Percentiles rank a stretch among this genome's conserved stretches.
Evolutionary conservation across 2,329 filamentous ascomycete genomes (phyloP).

Genomic region (Monosporascus sp.): DNA sequence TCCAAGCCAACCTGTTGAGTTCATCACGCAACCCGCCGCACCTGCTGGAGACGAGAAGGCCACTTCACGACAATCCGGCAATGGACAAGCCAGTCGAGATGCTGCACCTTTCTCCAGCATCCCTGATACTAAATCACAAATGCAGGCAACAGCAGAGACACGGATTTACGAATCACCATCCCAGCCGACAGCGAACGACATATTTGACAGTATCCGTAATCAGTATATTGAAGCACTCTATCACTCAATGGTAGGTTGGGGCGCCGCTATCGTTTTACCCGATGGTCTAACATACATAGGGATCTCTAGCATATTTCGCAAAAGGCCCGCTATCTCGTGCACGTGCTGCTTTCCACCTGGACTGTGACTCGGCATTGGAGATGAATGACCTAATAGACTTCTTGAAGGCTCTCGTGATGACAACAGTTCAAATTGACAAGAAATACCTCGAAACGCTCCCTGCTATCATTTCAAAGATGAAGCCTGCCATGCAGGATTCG

Average conservation of each 20-base stretch:
- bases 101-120: neutral
- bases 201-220: conserved; percentile 53
- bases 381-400: conserved; percentile 62
- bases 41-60: conserved; percentile 5
- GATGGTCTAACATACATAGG: conserved; percentile 41
- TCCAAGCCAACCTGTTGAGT: conserved; percentile 6
- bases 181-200: conserved; percentile 42
- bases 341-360: conserved; percentile 62
- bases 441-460: conserved; percentile 72
- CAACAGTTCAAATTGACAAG: conserved; percentile 65
- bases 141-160: conserved; percentile 6
- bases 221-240: conserved; percentile 58
- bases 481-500: conserved; percentile 50
- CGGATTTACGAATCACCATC: conserved; percentile 14
- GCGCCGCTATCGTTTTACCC: neutral
- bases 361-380: conserved; percentile 54
- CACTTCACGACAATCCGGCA: conserved; percentile 4
- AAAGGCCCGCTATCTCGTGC: conserved; percentile 76
- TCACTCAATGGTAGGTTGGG: conserved; percentile 53
- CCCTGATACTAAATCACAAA: conserved; percentile 1
- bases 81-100: neutral
- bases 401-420: conserved; percentile 62
- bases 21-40: conserved; percentile 8
- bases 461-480: conserved; percentile 53
- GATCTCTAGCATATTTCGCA: conserved; percentile 75